These are phyloP conservation scores for Daldinia grandis DNA, from an alignment of 495 filamentous ascomycete genomes.

Conservation along the genomic window DNA sequence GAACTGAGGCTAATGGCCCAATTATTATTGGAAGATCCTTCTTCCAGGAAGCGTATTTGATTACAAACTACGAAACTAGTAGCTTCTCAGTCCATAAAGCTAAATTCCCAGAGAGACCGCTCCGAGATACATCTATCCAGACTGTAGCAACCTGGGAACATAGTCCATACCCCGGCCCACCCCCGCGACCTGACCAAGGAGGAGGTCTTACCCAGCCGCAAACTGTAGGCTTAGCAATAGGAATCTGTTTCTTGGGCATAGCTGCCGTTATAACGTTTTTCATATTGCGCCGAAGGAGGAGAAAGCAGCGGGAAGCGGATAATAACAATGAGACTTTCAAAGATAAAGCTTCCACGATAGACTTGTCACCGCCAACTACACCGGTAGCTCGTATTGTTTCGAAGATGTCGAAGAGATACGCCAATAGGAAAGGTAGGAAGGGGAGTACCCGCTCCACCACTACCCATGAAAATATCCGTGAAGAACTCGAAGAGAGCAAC, in stretches of 20 bases:
- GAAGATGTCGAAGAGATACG: slow-evolving; percentile 34
- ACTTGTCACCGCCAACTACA: slow-evolving; percentile 33
- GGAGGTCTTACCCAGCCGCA: slow-evolving; percentile 56
- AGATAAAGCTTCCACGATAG: slow-evolving; percentile 40
- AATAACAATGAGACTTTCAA: slow-evolving; percentile 31
- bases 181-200: slow-evolving; percentile 14
- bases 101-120: slow-evolving; percentile 56
- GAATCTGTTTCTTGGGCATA: slow-evolving; percentile 55
- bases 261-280: slow-evolving; percentile 50
- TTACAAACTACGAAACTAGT: slow-evolving; percentile 69
- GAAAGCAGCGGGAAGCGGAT: slow-evolving; percentile 15
- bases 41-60: slow-evolving; percentile 75
- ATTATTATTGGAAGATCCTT: slow-evolving; percentile 74
- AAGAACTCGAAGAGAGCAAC: slow-evolving; percentile 35
- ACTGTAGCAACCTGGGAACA: slow-evolving; percentile 56
- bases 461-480: slow-evolving; percentile 14
- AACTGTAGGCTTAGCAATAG: slow-evolving; percentile 51
- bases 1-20: slow-evolving; percentile 59
- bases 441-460: slow-evolving; percentile 18
- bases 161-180: slow-evolving; percentile 55
- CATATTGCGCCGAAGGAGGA: slow-evolving; percentile 44
- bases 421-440: slow-evolving; percentile 33
- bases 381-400: slow-evolving; percentile 35
- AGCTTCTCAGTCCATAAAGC: slow-evolving; percentile 69
- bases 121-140: slow-evolving; percentile 57